Base-by-base conservation (phyloP, 306 rosid genomes). In the Clitoria ternatea region DNA sequence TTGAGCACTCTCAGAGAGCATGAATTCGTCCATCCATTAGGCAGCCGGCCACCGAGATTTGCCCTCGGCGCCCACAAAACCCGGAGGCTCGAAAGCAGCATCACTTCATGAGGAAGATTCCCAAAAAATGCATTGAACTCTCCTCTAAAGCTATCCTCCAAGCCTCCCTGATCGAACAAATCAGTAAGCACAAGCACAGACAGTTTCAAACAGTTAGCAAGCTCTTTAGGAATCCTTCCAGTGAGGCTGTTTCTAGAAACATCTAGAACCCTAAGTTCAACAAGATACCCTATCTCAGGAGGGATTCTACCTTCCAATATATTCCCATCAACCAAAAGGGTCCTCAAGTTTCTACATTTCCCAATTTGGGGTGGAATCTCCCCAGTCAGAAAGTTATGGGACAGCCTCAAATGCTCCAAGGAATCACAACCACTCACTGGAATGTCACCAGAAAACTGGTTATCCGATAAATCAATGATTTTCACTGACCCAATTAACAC, bases 31-130 rank as follows among this genome's bases (percentile, higher is more conserved):
- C 91, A 84, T 19, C 78, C 83, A 65, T 36, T 47, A 2, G 89
- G 86, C 43, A 89, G 69, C 62, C 80, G 42, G 4, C 96, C 96
- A 1, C 65, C 86, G 7, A 89, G 81, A 76, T 89, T 89, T 0
- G 88, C 91, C 63, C 91, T 79, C 0, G 96, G 96, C 0, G 89
- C 91, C 96, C 96, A 89, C 68, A 89, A 24, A 57, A 86, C 68
- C 82, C 59, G 75, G 52, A 89, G 66, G 65, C 84, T 80, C 0
- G 87, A 69, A 76, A 89, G 85, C 78, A 82, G 69, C 36, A 85
- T 35, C 45, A 88, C 36, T 52, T 66, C 78, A 14, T 66, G 75
- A 77, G 90, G 90, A 47, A 88, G 61, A 70, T 71, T 74, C 67
- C 94, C 94, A 47, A 47, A 66, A 79, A 85, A 88, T 15, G 90